A percentile compares a stretch with the other conserved stretches of the same genome.
phyloP scores from a whole-genome alignment of 306 rosid species.

The Vigna unguiculata region DNA sequence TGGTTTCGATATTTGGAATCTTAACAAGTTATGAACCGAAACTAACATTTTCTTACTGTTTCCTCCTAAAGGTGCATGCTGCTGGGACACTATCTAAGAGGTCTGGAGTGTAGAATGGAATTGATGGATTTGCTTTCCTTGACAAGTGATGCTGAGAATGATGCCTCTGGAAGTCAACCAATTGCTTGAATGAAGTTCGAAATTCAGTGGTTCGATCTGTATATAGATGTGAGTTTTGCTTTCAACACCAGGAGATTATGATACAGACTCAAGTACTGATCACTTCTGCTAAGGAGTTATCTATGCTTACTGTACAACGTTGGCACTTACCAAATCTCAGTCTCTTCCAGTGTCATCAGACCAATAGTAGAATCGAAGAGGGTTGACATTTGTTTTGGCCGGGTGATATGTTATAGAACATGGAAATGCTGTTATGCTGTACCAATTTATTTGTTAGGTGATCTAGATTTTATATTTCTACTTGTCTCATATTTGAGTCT shows the following conservation, averaged over 20 bases:
- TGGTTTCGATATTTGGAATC: slow-evolving; percentile 21
- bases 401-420: slow-evolving; percentile 29
- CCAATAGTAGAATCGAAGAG: slow-evolving; percentile 25
- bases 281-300: slow-evolving; percentile 36
- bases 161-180: slow-evolving; percentile 49
- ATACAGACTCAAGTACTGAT: slow-evolving; percentile 21
- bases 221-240: slow-evolving; percentile 39
- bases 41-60: slow-evolving; percentile 34
- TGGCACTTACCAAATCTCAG: slow-evolving; percentile 3
- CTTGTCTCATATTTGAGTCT: not conserved
- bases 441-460: slow-evolving; percentile 13
- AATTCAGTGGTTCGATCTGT: slow-evolving; percentile 48
- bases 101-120: slow-evolving; percentile 89
- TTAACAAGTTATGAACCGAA: slow-evolving; percentile 25
- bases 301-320: slow-evolving; percentile 13
- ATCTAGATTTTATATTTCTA: slow-evolving; percentile 31
- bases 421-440: slow-evolving; percentile 36
- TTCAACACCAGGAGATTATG: slow-evolving; percentile 38
- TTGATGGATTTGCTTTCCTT: slow-evolving; percentile 73
- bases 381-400: slow-evolving; percentile 28
- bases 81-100: slow-evolving; percentile 88
- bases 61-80: slow-evolving; percentile 78
- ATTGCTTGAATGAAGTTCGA: slow-evolving; percentile 50
- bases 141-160: slow-evolving; percentile 56
- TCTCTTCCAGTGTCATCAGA: slow-evolving; percentile 36